Percentiles rank a stretch among this genome's conserved stretches.
Conservation (phyloP, 371 early-diverging fungal genomes). For the Apophysomyces ossiformis region DNA sequence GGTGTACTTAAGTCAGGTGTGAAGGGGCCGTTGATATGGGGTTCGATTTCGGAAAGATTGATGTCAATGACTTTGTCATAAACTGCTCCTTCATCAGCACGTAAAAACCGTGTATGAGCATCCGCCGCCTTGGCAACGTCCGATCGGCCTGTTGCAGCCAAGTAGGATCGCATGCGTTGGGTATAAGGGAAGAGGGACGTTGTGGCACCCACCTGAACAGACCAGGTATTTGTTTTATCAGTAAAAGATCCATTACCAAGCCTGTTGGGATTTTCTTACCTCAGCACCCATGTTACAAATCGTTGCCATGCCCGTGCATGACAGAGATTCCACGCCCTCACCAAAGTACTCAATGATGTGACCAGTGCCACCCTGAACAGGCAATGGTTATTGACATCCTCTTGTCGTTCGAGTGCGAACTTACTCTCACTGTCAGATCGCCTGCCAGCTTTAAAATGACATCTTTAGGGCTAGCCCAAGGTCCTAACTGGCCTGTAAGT, state of each 20-base stretch:
- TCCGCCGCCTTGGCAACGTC: constrained; percentile 76
- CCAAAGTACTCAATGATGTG: constrained; percentile 95
- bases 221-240: neutral
- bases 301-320: constrained; percentile 95
- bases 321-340: constrained; percentile 80
- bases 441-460: constrained; percentile 89
- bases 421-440: constrained; percentile 83
- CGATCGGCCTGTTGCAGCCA: constrained; percentile 76
- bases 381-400: neutral
- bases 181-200: constrained; percentile 91
- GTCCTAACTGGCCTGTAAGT: constrained; percentile 82
- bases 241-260: neutral
- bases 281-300: constrained; percentile 98
- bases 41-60: constrained; percentile 87
- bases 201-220: constrained; percentile 80
- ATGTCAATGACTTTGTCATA: constrained; percentile 95
- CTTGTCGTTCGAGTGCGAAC: constrained; percentile 56
- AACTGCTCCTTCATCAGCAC: constrained; percentile 48
- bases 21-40: constrained; percentile 96
- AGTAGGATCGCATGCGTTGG: constrained; percentile 78
- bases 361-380: constrained; percentile 84
- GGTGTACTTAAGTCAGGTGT: constrained; percentile 96
- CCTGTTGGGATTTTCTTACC: constrained; percentile 21
- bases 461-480: constrained; percentile 95
- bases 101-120: constrained; percentile 55